phyloP scores from a whole-genome alignment of 2,329 filamentous ascomycete genomes.

The Trichoderma breve region DNA sequence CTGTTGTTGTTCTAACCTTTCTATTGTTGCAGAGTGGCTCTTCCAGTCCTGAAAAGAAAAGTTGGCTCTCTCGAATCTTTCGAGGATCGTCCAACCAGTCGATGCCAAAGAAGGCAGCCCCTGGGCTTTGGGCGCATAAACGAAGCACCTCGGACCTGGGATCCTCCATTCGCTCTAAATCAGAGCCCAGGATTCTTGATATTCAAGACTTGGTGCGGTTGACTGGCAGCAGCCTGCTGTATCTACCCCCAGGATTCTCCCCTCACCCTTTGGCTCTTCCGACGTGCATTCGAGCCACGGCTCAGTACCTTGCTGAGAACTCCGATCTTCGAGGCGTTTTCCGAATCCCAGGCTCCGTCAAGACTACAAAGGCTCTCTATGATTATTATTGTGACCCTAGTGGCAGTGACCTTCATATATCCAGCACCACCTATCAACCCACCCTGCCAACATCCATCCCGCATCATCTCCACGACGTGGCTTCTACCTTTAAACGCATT shows the following conservation, averaged over 20 bases:
- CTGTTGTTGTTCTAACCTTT: not conserved
- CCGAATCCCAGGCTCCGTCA: constrained; percentile 59
- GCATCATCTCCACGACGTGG: constrained; percentile 62
- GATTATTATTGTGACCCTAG: constrained; percentile 59
- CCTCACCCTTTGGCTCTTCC: constrained; percentile 58
- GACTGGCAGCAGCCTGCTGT: constrained; percentile 61
- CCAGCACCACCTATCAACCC: constrained; percentile 57
- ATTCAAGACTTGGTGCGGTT: constrained; percentile 60
- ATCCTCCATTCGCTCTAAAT: constrained; percentile 43
- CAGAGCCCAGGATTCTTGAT: constrained; percentile 50
- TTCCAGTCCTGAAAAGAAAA: constrained; percentile 31
- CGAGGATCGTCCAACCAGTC: constrained; percentile 26
- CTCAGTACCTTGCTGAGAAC: constrained; percentile 61
- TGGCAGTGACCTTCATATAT: constrained; percentile 48
- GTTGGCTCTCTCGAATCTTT: constrained; percentile 41
- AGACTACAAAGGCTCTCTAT: constrained; percentile 57
- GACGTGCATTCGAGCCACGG: constrained; percentile 64
- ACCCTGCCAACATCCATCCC: constrained; percentile 60
- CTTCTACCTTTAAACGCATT: constrained; percentile 65
- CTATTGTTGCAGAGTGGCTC: constrained; percentile 24
- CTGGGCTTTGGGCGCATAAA: constrained; percentile 36
- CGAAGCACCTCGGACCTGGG: constrained; percentile 58
- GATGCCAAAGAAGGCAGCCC: constrained; percentile 17
- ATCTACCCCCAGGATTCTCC: constrained; percentile 58
- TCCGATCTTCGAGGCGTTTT: constrained; percentile 59